phyloP scores from a whole-genome alignment of 495 filamentous ascomycete species.

The Patellaria atrata region DNA sequence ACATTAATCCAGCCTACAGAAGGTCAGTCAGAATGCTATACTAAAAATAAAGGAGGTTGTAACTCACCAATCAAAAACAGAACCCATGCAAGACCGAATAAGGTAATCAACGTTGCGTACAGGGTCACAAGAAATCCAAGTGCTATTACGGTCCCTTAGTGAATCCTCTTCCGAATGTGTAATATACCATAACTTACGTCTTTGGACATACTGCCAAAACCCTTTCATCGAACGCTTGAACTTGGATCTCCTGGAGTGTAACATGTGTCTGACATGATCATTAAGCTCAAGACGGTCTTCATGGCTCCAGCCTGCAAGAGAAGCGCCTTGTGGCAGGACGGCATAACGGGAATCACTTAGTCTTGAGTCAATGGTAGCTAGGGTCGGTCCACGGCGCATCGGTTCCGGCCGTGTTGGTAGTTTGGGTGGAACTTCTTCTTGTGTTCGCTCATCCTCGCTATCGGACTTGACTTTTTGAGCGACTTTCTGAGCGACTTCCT shows the following conservation, averaged over 20 bases:
- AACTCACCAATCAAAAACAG: constrained; percentile 60
- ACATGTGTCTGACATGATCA: constrained; percentile 68
- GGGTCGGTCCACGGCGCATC: constrained; percentile 15
- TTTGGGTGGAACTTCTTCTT: constrained; percentile 13
- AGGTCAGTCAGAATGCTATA: neutral
- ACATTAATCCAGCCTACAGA: constrained; percentile 59
- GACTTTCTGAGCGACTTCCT: constrained; percentile 12
- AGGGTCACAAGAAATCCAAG: constrained; percentile 63
- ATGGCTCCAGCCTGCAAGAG: constrained; percentile 51
- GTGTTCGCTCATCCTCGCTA: constrained; percentile 1
- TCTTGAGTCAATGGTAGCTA: constrained; percentile 31
- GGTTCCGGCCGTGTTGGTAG: constrained; percentile 9
- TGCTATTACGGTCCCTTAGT: constrained; percentile 25
- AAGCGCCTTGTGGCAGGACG: constrained; percentile 47
- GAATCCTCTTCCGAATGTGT: constrained; percentile 2
- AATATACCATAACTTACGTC: constrained; percentile 33
- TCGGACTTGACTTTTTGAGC: constrained; percentile 4
- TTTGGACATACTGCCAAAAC: constrained; percentile 58
- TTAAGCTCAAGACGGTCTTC: constrained; percentile 59
- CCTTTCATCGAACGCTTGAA: constrained; percentile 63
- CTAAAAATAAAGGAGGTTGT: constrained; percentile 1
- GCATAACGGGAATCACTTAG: constrained; percentile 38
- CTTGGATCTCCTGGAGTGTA: constrained; percentile 60
- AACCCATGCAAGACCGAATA: constrained; percentile 72
- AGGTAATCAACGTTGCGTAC: constrained; percentile 66